Evolutionary conservation across 306 rosid genomes (phyloP), one percentile per base, ranked within the genome.

Genomic region (Vigna unguiculata): DNA sequence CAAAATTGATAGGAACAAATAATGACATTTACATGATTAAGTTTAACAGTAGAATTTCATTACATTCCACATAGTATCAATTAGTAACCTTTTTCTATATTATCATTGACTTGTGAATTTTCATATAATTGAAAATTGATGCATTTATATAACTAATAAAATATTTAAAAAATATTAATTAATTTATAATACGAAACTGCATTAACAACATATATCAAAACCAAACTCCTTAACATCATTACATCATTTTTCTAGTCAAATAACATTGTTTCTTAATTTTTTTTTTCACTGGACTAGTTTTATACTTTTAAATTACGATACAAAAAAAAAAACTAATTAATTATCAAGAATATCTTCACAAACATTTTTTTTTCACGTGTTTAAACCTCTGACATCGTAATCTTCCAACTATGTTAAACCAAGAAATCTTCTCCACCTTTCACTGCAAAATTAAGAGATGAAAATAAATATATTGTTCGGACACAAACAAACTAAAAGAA

Each of bases 331-430:
- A 57, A 4, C 8, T 40, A 40, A 40, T 61, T 28, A 59, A 28
- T n/a, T 61, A 1, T 15, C 12, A 15, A 60, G 14, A 30, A 4
- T 8, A 16, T 61, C 24, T 32, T 30, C 1, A 13, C 21, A 60
- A 30, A 60, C 67, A 62, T n/a, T 62, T 62, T n/a, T 62, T 62
- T 34, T 36, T 32, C 22, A 32, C 22, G 34, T 15, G 22, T 61
- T 32, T 34, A 62, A 62, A 34, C 69, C 15, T 34, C 7, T 32
- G 43, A 22, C 24, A 34, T 30, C 43, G 1, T 34, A 34, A 61
- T 62, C 69, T 15, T 34, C 69, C n/a, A 11, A 72, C 4, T 38
- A 55, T 72, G 13, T 28, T 13, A 16, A 41, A 58, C 11, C 30
- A 24, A 9, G 12, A 19, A 72, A 22, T 40, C 38, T 55, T 40